Evolutionary conservation across 371 early-diverging fungal genomes (phyloP), one percentile per base, ranked within the genome.

Genomic region (Lichtheimia ornata): DNA sequence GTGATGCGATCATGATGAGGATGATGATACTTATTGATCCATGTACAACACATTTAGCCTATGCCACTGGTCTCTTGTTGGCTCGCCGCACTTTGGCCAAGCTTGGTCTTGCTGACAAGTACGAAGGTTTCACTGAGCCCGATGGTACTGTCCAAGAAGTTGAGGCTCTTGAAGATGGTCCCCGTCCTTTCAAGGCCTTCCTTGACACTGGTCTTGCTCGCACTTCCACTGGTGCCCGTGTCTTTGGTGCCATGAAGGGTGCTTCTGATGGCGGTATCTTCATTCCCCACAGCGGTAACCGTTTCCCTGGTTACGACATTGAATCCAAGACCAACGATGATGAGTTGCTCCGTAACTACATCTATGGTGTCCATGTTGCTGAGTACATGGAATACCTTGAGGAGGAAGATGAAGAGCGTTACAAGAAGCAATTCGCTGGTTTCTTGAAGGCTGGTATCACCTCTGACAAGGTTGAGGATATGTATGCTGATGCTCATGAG

Each of bases 241-340:
- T 99, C 77, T 99, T 99, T 74, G 97, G 92, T 77, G 99, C 96
- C 82, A 91, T 99, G 89, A 99, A 99, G 94, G 99, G 99, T 85
- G 99, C 99, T 71, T 96, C 95, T 75, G 99, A 99, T 87, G 99
- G 99, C 84, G 99, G 99, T 82, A 80, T 99, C 74, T 89, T 86
- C 81, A 88, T 99, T 71, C 99, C 99, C 73, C 99, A 99, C 95
- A 86, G 88, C 71, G 97, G 97, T 85, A 88, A 87, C 83, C 96
- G 98, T 77, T 98, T 99, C 93, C 96, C 95, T 70, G 99, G 99
- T 78, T 99, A 88, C 86, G 93, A 95, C 84, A 82, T 89, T 58
- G 90, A 88, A 72, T 74, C 88, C 75, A 96, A 98, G 89, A 78
- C 85, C 73, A 89, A 97, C 72, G 97, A 99, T 74, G 87, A 98